Conservation (phyloP, 345 rosid species). For the Populus simonii region DNA sequence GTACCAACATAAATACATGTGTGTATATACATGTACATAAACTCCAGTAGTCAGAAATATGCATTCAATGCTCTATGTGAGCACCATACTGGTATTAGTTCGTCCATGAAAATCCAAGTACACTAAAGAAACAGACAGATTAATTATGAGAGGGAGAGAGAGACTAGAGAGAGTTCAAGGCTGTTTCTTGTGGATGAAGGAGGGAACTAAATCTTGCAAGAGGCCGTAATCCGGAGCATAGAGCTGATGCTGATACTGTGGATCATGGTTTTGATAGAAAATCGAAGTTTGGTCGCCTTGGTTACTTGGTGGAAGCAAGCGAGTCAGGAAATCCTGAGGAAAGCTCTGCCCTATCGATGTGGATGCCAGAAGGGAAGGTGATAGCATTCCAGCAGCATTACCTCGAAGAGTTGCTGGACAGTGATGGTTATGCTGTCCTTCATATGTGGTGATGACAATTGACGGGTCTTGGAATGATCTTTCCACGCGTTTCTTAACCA, state of each 20-base stretch:
- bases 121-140: not conserved
- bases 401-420: conserved; percentile 70
- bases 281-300: conserved; percentile 11
- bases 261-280: conserved; percentile 8
- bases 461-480: conserved; percentile 85
- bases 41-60: not conserved
- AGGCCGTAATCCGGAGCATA: conserved; percentile 28
- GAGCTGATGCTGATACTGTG: conserved; percentile 14
- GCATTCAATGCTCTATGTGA: not conserved
- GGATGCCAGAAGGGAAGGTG: conserved; percentile 29
- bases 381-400: conserved; percentile 43
- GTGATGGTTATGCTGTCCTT: conserved; percentile 85
- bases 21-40: not conserved
- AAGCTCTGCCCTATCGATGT: conserved; percentile 16
- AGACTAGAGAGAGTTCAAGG: conserved; percentile 17
- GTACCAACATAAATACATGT: too few relatives aligned
- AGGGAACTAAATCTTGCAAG: conserved; percentile 34
- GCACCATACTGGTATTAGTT: not conserved
- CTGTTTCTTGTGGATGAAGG: conserved; percentile 23
- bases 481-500: conserved; percentile 88
- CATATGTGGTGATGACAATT: conserved; percentile 84
- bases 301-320: conserved; percentile 21
- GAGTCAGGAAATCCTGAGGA: conserved; percentile 14
- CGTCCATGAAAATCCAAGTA: not conserved
- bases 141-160: not conserved